phyloP scores from a whole-genome alignment of 768 basidiomycete genomes.

The Tremella yokohamensis region DNA sequence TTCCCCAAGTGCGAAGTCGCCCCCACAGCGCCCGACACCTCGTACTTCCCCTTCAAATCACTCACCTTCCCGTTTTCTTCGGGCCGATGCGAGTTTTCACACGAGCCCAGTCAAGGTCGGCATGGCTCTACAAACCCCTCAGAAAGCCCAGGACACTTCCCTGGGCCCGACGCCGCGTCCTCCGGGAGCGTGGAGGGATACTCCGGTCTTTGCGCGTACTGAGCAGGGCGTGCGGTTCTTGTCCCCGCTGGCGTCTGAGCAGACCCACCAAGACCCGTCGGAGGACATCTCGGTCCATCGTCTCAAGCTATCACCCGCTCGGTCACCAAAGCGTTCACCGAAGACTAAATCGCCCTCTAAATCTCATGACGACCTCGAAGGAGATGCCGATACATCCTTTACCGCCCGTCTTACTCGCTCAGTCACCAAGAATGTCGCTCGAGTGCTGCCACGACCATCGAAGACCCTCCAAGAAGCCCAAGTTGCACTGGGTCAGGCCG shows the following conservation, averaged over 20 bases:
- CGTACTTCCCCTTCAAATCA: background rate
- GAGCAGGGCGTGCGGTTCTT: conserved; percentile 23
- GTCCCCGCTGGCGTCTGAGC: conserved; percentile 15
- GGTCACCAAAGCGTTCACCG: background rate
- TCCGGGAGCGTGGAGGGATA: conserved; percentile 5
- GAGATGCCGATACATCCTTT: conserved; percentile 16
- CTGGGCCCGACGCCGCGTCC: conserved; percentile 2
- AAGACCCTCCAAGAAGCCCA: conserved; percentile 15
- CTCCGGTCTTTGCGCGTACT: background rate
- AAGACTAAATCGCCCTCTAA: background rate
- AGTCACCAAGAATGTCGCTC: conserved; percentile 4
- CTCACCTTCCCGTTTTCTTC: background rate
- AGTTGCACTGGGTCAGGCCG: conserved; percentile 14
- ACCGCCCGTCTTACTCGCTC: conserved; percentile 11
- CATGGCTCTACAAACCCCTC: conserved; percentile 6
- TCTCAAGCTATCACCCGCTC: conserved; percentile 21
- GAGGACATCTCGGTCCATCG: conserved; percentile 25
- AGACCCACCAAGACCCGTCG: background rate
- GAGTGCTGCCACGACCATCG: conserved; percentile 3
- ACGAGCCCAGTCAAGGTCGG: conserved; percentile 21
- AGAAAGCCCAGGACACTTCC: background rate
- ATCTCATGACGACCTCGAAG: no score
- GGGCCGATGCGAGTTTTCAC: background rate
- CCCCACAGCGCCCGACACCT: background rate
- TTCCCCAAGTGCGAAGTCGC: background rate